Conservation (phyloP, 257 asterid species). For the Solanum appendiculatum region DNA sequence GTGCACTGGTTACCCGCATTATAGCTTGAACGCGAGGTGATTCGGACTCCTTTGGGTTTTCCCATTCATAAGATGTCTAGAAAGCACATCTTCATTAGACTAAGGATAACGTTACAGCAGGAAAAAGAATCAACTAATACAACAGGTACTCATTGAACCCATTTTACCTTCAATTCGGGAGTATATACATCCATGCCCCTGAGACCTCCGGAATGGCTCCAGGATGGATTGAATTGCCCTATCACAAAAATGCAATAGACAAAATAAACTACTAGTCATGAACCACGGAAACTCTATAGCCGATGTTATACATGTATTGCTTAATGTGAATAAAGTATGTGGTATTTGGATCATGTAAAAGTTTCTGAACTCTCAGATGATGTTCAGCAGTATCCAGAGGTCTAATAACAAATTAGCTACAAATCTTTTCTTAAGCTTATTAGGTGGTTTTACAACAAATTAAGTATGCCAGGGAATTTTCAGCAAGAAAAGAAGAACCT, state of each 20-base stretch:
- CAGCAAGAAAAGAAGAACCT: not conserved
- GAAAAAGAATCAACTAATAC: not conserved
- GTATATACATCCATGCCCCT: conserved; percentile 22
- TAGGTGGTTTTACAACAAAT: not conserved
- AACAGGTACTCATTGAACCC: not conserved
- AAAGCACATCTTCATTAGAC: not conserved
- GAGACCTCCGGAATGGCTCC: conserved; percentile 29
- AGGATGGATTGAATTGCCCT: conserved; percentile 23
- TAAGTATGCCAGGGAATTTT: not conserved
- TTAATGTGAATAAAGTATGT: not conserved
- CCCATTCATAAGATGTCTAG: conserved; percentile 82
- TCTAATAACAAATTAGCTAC: not conserved
- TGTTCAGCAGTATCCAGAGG: not conserved
- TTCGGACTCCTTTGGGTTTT: conserved; percentile 94
- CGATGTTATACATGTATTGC: not conserved
- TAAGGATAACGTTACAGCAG: not conserved
- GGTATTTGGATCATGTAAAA: not conserved
- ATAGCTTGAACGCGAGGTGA: conserved; percentile 98
- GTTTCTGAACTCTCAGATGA: not conserved
- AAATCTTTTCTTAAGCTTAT: not conserved
- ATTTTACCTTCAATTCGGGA: conserved; percentile 34
- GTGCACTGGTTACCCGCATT: conserved; percentile 96
- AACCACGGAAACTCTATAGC: not conserved
- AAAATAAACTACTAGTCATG: not conserved
- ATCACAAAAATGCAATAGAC: not conserved